Evolutionary conservation across 257 asterid species (phyloP).

Genomic region (Rhazya stricta): DNA sequence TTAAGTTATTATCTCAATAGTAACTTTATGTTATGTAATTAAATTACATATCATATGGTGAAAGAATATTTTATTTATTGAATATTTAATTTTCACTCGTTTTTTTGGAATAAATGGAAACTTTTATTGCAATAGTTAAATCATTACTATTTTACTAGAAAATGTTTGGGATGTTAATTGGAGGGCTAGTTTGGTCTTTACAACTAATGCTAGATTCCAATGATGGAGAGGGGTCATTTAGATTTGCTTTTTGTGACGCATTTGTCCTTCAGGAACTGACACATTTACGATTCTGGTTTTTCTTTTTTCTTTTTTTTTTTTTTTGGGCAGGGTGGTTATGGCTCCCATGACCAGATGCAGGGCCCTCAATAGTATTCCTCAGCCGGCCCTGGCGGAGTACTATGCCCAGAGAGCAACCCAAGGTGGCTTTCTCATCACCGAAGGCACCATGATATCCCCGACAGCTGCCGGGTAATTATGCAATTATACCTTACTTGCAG

Average conservation of each 20-base stretch:
- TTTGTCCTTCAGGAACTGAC: not conserved
- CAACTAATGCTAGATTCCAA: not conserved
- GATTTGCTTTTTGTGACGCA: not conserved
- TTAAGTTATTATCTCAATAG: no score
- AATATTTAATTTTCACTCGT: no score
- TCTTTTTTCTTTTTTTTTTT: no score
- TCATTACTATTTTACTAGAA: no score
- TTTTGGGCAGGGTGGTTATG: slow-evolving; percentile 59
- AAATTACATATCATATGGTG: no score
- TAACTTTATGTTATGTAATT: no score
- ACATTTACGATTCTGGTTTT: not conserved
- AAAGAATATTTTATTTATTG: no score
- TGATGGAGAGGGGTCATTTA: not conserved
- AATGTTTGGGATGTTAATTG: not conserved
- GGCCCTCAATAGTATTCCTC: slow-evolving; percentile 61
- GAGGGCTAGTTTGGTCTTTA: not conserved
- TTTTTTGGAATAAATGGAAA: no score
- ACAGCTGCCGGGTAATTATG: slow-evolving; percentile 76
- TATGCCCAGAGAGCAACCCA: slow-evolving; percentile 76
- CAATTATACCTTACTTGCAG: not conserved
- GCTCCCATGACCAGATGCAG: slow-evolving; percentile 98
- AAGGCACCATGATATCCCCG: slow-evolving; percentile 88
- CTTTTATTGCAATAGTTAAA: no score
- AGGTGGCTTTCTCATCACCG: slow-evolving; percentile 92
- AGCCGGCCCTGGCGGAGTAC: slow-evolving; percentile 58